Evolutionary conservation across 352 stramenopile genomes (phyloP), one percentile per base, ranked within the genome.

Genomic region (Phytophthora hibernalis): DNA sequence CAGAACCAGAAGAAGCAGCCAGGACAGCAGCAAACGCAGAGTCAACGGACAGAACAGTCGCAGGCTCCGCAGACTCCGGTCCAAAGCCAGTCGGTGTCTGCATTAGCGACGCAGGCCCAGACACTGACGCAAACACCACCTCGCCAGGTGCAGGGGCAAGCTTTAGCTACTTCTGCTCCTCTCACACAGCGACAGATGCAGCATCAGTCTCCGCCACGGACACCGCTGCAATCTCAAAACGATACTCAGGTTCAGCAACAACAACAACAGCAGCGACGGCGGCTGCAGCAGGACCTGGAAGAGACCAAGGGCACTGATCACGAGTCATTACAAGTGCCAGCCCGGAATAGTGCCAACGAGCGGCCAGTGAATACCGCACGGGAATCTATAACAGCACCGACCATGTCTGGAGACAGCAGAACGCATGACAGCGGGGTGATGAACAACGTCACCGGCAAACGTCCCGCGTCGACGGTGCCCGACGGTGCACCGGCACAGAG

Each of bases 1-100:
- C 72, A 70, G 20, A 64, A 58, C 15, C 70, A 89, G 50, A 89
- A 87, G 51, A 72, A 87, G 48, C 67, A 82, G 54, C 78, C 35
- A 12, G 16, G 2, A 6, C 24, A 45, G 8, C 20, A 58, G 37
- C 42, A 62, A 30, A 16, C 31, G 22, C 20, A 28, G 53, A 33
- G 49, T 30, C 50, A 45, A 21, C 6, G 18, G 15, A 18, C 30
- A 37, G 45, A 5, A 13, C 61, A 63, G 43, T 16, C 22, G 13
- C 21, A 15, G 24, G 43, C 4, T 42, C 57, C 42, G n/a, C 44
- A 31, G 16, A 51, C 54, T 16, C 55, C 48, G 28, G 3, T 24
- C 8, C 50, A 57, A 24, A 68, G 31, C 5, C 48, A 45, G 33
- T 44, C 54, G 5, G 26, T 61, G 40, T 2, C 20, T n/a, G 26